These are phyloP conservation scores for Fusarium camptoceras DNA, from an alignment of 2,329 filamentous ascomycete species.

Conservation along the genomic window DNA sequence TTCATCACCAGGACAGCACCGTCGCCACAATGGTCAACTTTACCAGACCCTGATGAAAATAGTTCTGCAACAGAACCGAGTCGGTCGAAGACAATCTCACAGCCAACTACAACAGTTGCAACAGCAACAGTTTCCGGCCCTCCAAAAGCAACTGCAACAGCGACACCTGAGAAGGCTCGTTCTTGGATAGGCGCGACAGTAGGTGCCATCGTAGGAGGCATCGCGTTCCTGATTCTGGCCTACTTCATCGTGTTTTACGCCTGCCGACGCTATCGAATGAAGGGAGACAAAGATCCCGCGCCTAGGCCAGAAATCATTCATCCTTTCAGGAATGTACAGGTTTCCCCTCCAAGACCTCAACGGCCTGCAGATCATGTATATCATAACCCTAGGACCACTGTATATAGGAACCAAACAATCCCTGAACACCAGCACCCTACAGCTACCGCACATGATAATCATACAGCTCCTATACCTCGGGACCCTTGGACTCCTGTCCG, in stretches of 20 bases:
- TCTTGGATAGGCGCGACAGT: too few species aligned
- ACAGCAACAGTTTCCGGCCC: not conserved
- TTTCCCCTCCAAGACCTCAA: not conserved
- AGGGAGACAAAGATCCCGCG: not conserved
- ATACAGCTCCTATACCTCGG: not conserved
- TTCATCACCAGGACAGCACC: slow-evolving; percentile 3
- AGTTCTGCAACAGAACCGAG: not conserved
- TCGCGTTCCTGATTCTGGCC: not conserved
- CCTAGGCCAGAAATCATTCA: not conserved
- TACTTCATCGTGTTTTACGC: not conserved
- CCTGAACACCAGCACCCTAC: not conserved
- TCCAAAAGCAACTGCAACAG: not conserved
- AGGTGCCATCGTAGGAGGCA: not conserved
- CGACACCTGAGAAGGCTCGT: too few species aligned
- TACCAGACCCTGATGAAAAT: not conserved
- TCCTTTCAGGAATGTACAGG: not conserved
- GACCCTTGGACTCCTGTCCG: not conserved
- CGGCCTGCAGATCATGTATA: not conserved
- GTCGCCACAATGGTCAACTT: not conserved
- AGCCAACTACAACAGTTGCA: not conserved
- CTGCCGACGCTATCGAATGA: not conserved
- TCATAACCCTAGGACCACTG: not conserved
- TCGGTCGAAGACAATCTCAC: not conserved
- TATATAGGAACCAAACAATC: not conserved
- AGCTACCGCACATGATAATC: not conserved